Base-by-base conservation (phyloP, 1,284 basidiomycete genomes). In the Meripilus lineatus region DNA sequence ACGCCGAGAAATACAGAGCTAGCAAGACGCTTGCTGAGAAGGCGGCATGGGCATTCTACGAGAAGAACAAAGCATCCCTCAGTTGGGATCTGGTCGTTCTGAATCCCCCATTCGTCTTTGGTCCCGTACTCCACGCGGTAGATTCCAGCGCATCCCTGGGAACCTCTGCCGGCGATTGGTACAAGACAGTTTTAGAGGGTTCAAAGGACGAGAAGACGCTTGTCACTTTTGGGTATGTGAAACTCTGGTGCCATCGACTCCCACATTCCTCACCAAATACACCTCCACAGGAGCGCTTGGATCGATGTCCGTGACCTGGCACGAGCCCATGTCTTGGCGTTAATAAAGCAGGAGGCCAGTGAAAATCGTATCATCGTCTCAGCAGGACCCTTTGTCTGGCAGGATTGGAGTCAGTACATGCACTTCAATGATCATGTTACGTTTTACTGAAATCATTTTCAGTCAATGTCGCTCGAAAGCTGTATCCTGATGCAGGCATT, bases 281-380 rank as follows among this genome's bases (percentile, higher is more conserved):
- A 7, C 5, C 3, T n/a, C 7, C 11, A 3, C 32, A 59, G 57
- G 2, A 25, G 41, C 35, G 28, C 34, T 32, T 83, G 68, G 63
- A 71, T 82, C 26, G 79, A 84, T 49, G 81, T 84, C 1, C 69
- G 80, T 11, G 80, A 84, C 52, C 65, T 85, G 17, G 82, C 77
- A 0, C 61, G 69, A 5, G 78, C 75, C 0, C 82, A 87, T 50
- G 63, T 73, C 3, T 64, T 70, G 6, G 77, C 82, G 1, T 64
- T 84, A 1, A 65, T 71, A 28, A 69, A 69, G 26, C 61, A 68
- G 3, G 71, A 72, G n/a, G 84, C 84, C 0, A 74, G 72, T 4
- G 79, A 76, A 0, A 63, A 87, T 50, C 69, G 87, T 1, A 77
- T 82, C 56, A 71, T 84, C 51, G 50, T 72, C 36, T 61, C 59